Evolutionary conservation across 768 basidiomycete species (phyloP).

Genomic region (Paxillus rubicundulus): DNA sequence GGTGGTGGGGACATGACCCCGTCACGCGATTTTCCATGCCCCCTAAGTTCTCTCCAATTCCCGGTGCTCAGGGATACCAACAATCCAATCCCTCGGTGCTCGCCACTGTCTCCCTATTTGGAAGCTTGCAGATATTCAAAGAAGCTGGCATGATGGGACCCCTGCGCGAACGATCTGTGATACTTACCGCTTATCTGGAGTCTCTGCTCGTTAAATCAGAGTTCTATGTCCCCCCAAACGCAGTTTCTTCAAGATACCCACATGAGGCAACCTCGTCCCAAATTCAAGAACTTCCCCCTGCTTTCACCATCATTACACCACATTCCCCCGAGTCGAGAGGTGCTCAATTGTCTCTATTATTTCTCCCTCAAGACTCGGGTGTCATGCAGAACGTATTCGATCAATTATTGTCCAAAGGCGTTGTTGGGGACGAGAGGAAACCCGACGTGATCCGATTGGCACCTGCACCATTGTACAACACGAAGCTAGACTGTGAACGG

Average conservation of each 20-base stretch:
- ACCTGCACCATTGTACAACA: conserved; percentile 86
- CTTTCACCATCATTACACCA: conserved; percentile 95
- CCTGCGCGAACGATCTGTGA: conserved; percentile 65
- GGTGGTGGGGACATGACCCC: conserved; percentile 98
- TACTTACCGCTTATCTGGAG: conserved; percentile 73
- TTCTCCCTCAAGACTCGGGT: conserved; percentile 55
- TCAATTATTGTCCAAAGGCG: conserved; percentile 61
- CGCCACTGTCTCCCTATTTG: conserved; percentile 74
- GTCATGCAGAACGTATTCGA: conserved; percentile 72
- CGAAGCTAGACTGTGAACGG: conserved; percentile 69
- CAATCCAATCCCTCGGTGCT: conserved; percentile 93
- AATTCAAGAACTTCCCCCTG: conserved; percentile 23
- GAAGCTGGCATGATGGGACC: conserved; percentile 70
- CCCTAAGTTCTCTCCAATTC: conserved; percentile 73
- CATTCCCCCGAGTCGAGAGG: conserved; percentile 63
- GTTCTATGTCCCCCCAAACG: conserved; percentile 54
- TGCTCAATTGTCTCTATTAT: conserved; percentile 83
- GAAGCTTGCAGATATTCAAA: conserved; percentile 78
- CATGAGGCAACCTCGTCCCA: conserved; percentile 17
- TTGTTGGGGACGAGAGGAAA: conserved; percentile 88
- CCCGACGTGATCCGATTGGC: conserved; percentile 92
- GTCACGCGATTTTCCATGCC: conserved; percentile 91
- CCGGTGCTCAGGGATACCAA: conserved; percentile 93
- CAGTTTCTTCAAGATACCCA: conserved; percentile 31
- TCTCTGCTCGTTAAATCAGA: conserved; percentile 55